Evolutionary conservation across 192 early-diverging fungal species (phyloP), one percentile per base, ranked within the genome.

Genomic region (Phycomyces nitens): DNA sequence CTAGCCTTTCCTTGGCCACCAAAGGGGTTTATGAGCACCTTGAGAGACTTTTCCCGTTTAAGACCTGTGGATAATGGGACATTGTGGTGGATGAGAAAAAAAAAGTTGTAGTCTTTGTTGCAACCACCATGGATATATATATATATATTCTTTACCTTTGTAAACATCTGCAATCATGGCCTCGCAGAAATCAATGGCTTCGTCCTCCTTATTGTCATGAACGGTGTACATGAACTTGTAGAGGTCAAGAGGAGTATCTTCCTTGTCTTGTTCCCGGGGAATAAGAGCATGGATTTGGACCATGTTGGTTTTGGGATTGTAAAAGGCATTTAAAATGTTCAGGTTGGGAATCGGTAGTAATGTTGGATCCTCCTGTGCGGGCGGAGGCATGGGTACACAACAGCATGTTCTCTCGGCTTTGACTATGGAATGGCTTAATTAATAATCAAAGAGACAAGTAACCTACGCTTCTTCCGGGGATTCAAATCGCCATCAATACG

Each of bases 1-100:
- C 66, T 62, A 8, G 88, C 88, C 21, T 84, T 77, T 58, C 86
- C 86, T 42, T 82, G 82, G 8, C 91, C 91, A 56, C 88, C 82
- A 70, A 84, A 87, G 0, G 91, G 91, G 68, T 93, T 93, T 7
- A 89, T 68, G 12, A 93, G 66, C 8, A 93, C 75, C 51, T 77
- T 80, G 62, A 79, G 60, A 53, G 72, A 70, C 27, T 77, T 78
- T 14, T 43, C 60, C 15, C 27, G 52, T 41, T 64, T 60, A 12
- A 74, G 0, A 40, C 43, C 65, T 59, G 42, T 9, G 0, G 1
- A 12, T 47, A 47, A 18, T n/a, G 15, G n/a, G 12, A 47, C 12
- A 47, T 14, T 11, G 2, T 3, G 2, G 23, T 1, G 12, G 0
- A 54, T 5, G 3, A 54, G 6, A 23, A 23, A 54, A 5, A 24